Percentiles rank a stretch among this genome's conserved stretches.
Conservation (phyloP, 768 basidiomycete genomes). For the Pholiota microspora region DNA sequence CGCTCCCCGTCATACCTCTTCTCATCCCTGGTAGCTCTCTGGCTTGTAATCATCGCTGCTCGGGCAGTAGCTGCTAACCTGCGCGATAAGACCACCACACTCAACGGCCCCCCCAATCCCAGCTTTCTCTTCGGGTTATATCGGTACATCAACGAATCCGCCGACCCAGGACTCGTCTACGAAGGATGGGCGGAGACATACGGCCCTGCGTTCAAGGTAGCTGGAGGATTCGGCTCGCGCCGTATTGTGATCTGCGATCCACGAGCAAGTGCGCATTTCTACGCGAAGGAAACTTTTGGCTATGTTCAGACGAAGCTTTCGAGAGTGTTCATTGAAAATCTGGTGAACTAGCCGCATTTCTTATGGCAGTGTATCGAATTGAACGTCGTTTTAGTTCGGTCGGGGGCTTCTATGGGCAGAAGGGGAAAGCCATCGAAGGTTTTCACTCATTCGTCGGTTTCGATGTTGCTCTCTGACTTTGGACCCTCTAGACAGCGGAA, state of each 20-base stretch:
- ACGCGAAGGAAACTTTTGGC: slow-evolving; percentile 44
- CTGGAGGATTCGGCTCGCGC: slow-evolving; percentile 31
- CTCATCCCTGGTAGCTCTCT: not conserved
- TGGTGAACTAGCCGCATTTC: slow-evolving; percentile 24
- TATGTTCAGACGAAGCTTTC: slow-evolving; percentile 40
- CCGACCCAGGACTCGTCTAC: slow-evolving; percentile 17
- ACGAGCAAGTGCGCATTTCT: slow-evolving; percentile 51
- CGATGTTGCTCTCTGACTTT: not conserved
- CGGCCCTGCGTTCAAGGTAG: slow-evolving; percentile 37
- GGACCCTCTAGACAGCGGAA: slow-evolving; percentile 40
- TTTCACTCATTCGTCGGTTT: not conserved
- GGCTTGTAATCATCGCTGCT: not conserved
- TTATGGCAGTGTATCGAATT: not conserved
- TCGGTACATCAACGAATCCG: slow-evolving; percentile 4
- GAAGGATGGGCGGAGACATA: slow-evolving; percentile 25
- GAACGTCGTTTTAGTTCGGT: slow-evolving; percentile 30
- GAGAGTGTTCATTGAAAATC: slow-evolving; percentile 33
- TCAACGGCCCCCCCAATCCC: not conserved
- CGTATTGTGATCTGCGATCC: slow-evolving; percentile 42
- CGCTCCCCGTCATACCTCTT: not conserved
- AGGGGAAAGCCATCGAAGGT: slow-evolving; percentile 48
- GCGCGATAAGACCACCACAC: not conserved
- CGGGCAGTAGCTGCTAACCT: not conserved
- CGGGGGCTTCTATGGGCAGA: slow-evolving; percentile 39
- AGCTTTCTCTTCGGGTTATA: slow-evolving; percentile 11